These are phyloP conservation scores for Penicillium hesseltinei DNA, from an alignment of 2,329 filamentous ascomycete genomes.

Conservation along the genomic window DNA sequence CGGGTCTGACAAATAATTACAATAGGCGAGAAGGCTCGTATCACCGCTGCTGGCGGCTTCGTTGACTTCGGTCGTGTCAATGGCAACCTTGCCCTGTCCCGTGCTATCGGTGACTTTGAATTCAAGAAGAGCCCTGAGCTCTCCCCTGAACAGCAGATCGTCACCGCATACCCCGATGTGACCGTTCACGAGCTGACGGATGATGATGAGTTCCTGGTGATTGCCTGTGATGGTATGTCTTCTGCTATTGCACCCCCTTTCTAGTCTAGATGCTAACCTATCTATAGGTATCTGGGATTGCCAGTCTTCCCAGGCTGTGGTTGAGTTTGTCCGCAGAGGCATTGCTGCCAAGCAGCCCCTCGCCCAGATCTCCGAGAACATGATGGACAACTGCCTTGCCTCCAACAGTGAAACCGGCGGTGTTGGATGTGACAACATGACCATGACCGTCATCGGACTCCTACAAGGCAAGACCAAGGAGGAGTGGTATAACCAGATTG, in stretches of 20 bases:
- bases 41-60: constrained; percentile 92
- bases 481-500: constrained; percentile 97
- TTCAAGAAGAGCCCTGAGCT: constrained; percentile 99
- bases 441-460: constrained; percentile 87
- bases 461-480: constrained; percentile 90
- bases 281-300: constrained; percentile 96
- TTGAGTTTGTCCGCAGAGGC: constrained; percentile 94
- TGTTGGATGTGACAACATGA: constrained; percentile 99
- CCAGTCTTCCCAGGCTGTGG: constrained; percentile 93
- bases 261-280: constrained; percentile 2
- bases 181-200: constrained; percentile 84
- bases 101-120: constrained; percentile 97
- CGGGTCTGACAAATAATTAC: constrained; percentile 13
- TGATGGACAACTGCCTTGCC: constrained; percentile 99
- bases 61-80: constrained; percentile 99
- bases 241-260: constrained; percentile 6
- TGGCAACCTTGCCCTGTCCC: constrained; percentile 92
- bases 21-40: constrained; percentile 88
- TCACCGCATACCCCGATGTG: constrained; percentile 94
- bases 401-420: constrained; percentile 97
- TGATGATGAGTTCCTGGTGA: constrained; percentile 92
- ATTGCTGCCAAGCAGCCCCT: constrained; percentile 96
- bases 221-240: constrained; percentile 82
- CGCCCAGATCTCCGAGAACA: constrained; percentile 95
- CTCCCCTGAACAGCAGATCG: constrained; percentile 96